phyloP scores from a whole-genome alignment of 192 early-diverging fungal genomes.

The Dissophora ornata region DNA sequence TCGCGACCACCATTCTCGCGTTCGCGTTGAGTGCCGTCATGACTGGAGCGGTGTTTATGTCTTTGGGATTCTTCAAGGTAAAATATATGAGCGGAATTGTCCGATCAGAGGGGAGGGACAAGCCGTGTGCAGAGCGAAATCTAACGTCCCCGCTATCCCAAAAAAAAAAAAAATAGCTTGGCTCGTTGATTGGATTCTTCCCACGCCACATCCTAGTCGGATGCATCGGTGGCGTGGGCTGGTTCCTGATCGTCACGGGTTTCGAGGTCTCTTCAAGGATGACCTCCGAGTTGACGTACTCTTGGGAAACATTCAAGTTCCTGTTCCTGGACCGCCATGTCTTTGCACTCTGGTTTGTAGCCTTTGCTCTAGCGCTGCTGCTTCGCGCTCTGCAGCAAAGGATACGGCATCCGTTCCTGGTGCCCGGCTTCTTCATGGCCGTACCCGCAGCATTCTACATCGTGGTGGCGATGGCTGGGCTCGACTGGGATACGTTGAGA shows the following conservation, averaged over 20 bases:
- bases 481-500: constrained; percentile 73
- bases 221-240: constrained; percentile 94
- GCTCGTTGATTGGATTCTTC: constrained; percentile 82
- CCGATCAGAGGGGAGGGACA: too few species aligned
- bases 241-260: constrained; percentile 91
- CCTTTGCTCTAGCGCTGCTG: constrained; percentile 72
- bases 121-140: too few species aligned
- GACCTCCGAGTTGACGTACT: constrained; percentile 54
- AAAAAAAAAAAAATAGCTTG: constrained; percentile 61
- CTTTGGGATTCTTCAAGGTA: constrained; percentile 83
- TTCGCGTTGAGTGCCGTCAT: constrained; percentile 88
- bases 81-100: background rate
- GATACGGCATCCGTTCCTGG: constrained; percentile 81
- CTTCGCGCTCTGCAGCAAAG: constrained; percentile 77
- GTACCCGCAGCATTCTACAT: constrained; percentile 84
- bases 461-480: constrained; percentile 64
- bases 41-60: constrained; percentile 87
- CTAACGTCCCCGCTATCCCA: too few species aligned
- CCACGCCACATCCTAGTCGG: constrained; percentile 94
- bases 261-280: constrained; percentile 78
- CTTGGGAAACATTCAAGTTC: constrained; percentile 65
- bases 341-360: constrained; percentile 83
- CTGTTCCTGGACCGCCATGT: constrained; percentile 72
- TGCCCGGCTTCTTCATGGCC: constrained; percentile 87
- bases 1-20: constrained; percentile 90